These are phyloP conservation scores for Fusarium globosum DNA, from an alignment of 2,329 filamentous ascomycete species.

Conservation along the genomic window DNA sequence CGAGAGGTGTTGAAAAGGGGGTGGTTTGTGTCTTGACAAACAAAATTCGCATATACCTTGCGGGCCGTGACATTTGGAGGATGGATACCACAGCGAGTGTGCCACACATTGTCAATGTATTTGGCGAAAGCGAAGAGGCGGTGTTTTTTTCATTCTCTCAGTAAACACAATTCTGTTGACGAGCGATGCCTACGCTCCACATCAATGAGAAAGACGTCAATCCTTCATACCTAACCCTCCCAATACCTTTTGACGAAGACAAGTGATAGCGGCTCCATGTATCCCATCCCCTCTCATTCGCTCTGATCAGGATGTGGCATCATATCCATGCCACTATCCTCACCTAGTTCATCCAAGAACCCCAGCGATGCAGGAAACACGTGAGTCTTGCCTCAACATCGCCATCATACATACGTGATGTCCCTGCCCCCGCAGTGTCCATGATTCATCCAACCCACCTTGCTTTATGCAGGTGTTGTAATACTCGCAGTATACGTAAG, in stretches of 20 bases:
- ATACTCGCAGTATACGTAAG: background rate
- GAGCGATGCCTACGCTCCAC: conserved; percentile 20
- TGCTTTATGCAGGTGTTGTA: background rate
- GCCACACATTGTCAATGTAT: conserved; percentile 31
- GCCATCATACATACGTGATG: background rate
- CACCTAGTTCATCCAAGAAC: background rate
- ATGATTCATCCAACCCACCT: background rate
- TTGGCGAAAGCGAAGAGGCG: conserved; percentile 38
- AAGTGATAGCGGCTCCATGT: background rate
- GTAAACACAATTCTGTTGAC: conserved; percentile 27
- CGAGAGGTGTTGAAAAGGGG: conserved; percentile 3
- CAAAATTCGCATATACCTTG: conserved; percentile 24
- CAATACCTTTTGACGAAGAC: background rate
- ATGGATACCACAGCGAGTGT: conserved; percentile 28
- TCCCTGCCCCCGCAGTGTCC: background rate
- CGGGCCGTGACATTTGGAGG: conserved; percentile 5
- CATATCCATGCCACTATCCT: conserved; percentile 16
- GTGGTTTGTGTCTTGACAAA: conserved; percentile 26
- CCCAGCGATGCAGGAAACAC: conserved; percentile 1
- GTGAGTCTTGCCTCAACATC: background rate
- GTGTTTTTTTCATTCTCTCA: conserved; percentile 32
- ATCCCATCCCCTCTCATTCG: background rate
- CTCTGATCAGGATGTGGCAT: conserved; percentile 7
- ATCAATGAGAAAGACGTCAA: conserved; percentile 39
- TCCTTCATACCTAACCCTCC: conserved; percentile 18